Percentiles rank a stretch among this genome's conserved stretches.
Conservation (phyloP, 2,329 filamentous ascomycete species). For the Niveomyces coronatus region DNA sequence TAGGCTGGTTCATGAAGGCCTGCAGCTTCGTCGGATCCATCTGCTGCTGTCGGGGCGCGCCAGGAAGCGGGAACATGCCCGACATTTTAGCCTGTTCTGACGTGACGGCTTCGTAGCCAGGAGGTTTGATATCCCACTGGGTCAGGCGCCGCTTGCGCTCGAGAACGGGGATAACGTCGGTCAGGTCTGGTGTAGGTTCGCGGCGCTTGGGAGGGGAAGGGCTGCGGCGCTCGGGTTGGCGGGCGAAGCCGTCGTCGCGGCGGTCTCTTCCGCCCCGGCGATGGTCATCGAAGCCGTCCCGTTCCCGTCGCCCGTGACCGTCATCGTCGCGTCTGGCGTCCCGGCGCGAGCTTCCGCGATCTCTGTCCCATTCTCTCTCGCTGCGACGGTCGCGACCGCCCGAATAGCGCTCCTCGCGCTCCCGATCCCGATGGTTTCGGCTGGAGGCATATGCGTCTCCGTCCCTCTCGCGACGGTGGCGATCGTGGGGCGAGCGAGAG, state of each 20-base stretch:
- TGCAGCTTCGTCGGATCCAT: slow-evolving; percentile 93
- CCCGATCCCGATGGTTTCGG: slow-evolving; percentile 82
- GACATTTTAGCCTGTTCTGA: slow-evolving; percentile 98
- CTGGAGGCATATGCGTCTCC: slow-evolving; percentile 91
- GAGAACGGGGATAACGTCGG: slow-evolving; percentile 69
- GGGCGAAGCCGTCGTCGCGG: slow-evolving; percentile 27
- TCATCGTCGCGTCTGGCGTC: slow-evolving; percentile 56
- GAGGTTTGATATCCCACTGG: slow-evolving; percentile 99
- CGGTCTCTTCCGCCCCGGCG: slow-evolving; percentile 35
- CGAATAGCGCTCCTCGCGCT: slow-evolving; percentile 85
- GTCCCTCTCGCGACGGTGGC: slow-evolving; percentile 57
- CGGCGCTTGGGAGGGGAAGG: slow-evolving; percentile 80
- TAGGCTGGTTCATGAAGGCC: slow-evolving; percentile 86
- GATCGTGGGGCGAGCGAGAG: slow-evolving; percentile 76
- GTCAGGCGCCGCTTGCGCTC: slow-evolving; percentile 87
- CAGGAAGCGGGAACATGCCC: slow-evolving; percentile 96
- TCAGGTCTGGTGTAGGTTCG: slow-evolving; percentile 92
- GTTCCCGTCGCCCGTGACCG: slow-evolving; percentile 44
- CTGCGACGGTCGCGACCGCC: slow-evolving; percentile 51
- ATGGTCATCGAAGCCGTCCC: slow-evolving; percentile 43
- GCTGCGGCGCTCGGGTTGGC: slow-evolving; percentile 55
- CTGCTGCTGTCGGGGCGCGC: slow-evolving; percentile 85
- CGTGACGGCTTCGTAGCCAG: slow-evolving; percentile 95
- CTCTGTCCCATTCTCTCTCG: slow-evolving; percentile 70
- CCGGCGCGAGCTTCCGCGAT: slow-evolving; percentile 50